Evolutionary conservation across 768 basidiomycete genomes (phyloP), one percentile per base, ranked within the genome.

Genomic region (Lactarius trivialis): DNA sequence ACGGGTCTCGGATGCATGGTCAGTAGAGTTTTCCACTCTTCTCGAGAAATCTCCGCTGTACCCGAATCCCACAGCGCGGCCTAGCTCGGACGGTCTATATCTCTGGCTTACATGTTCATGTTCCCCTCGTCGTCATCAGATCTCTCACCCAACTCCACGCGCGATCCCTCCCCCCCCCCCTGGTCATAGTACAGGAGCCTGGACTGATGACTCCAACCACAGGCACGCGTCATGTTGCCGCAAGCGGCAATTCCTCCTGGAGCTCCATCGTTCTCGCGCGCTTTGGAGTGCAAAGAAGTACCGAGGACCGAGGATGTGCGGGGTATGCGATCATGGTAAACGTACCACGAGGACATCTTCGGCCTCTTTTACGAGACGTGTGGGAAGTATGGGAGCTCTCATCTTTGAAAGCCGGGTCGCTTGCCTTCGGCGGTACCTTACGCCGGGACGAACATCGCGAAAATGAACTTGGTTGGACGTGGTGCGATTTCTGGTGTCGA

Each of bases 81-180:
- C 30, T 34, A 21, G 15, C 19, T 28, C 7, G 54, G 9, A 50
- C 15, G 45, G 60, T 50, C 33, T 30, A 56, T 50, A 56, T 61
- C 54, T 56, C 60, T 56, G 54, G 36, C 54, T 61, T 55, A 61
- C 48, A 55, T 4, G 28, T 9, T 11, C 17, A 36, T 34, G 8
- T 3, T n/a, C 26, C 37, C 37, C 41, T 3, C n/a, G n/a, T 36
- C 7, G 12, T 45, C 52, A n/a, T 43, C 15, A 21, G 41, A 60
- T 54, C 59, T n/a, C 15, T 14, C 21, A 48, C 45, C n/a, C 33
- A 53, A 24, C 51, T 51, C 21, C 3, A 43, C 51, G 30, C 51
- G 12, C 58, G 58, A 60, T 60, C 28, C 51, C 30, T 51, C 58
- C 30, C 36, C 14, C 36, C 39, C 58, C 5, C 45, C 12, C 9